These are phyloP conservation scores for Trametes coccinea DNA, from an alignment of 768 basidiomycete genomes.

Conservation along the genomic window DNA sequence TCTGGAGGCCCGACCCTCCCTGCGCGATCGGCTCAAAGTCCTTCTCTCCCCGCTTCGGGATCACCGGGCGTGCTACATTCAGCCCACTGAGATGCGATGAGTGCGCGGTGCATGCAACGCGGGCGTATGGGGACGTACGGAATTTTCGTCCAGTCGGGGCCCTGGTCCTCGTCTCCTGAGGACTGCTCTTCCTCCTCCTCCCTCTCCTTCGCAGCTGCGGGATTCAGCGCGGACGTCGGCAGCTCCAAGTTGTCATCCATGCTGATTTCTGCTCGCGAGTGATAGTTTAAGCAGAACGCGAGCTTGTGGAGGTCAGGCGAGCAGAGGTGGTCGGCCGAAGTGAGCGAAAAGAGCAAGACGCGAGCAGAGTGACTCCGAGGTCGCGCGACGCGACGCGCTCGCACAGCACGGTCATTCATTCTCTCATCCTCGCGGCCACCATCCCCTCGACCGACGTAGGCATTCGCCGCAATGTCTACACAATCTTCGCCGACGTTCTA, in stretches of 20 bases:
- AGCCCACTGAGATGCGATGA: slow-evolving; percentile 4
- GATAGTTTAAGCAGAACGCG: too few relatives aligned
- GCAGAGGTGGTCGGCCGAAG: neutral
- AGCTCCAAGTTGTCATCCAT: slow-evolving; percentile 68
- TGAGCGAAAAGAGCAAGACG: neutral
- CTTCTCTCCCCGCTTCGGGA: slow-evolving; percentile 96
- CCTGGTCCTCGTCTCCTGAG: slow-evolving; percentile 74
- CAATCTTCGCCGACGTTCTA: neutral
- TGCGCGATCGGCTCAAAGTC: slow-evolving; percentile 84
- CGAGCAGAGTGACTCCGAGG: neutral
- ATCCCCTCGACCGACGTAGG: neutral
- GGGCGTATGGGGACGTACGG: slow-evolving; percentile 42
- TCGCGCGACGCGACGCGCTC: slow-evolving; percentile 7
- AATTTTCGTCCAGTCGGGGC: slow-evolving; percentile 81
- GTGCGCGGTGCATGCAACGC: neutral
- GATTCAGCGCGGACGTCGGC: slow-evolving; percentile 37
- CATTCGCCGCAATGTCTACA: slow-evolving; percentile 12
- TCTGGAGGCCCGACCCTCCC: slow-evolving; percentile 72
- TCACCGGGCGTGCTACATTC: slow-evolving; percentile 55
- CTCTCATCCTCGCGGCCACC: neutral
- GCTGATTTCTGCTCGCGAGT: neutral
- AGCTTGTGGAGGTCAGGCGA: neutral
- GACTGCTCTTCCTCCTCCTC: slow-evolving; percentile 54
- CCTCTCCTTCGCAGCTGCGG: slow-evolving; percentile 33
- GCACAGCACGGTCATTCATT: neutral